phyloP scores from a whole-genome alignment of 495 filamentous ascomycete species.

The Lichina pygmaea region DNA sequence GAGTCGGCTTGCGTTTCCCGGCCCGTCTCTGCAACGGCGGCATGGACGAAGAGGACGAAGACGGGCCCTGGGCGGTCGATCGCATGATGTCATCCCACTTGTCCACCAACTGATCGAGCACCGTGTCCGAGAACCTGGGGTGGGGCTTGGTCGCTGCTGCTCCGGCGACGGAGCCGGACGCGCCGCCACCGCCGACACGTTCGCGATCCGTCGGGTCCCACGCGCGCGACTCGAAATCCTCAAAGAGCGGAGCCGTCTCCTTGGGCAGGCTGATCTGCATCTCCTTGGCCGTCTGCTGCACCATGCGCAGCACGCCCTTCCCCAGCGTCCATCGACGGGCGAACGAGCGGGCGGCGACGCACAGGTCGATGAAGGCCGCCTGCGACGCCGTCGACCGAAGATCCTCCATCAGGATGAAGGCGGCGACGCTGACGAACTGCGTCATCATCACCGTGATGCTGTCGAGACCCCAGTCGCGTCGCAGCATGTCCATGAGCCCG shows the following conservation, averaged over 20 bases:
- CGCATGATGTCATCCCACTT: too few species aligned
- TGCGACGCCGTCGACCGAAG: conserved; percentile 8
- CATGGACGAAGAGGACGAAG: too few species aligned
- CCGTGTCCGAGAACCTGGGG: background rate
- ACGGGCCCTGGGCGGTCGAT: too few species aligned
- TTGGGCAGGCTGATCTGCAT: conserved; percentile 9
- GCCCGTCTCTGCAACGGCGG: too few species aligned
- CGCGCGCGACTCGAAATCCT: conserved; percentile 8
- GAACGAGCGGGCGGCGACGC: conserved; percentile 7
- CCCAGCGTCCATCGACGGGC: conserved; percentile 11
- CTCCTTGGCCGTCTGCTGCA: conserved; percentile 12
- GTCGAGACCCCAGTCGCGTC: conserved; percentile 11
- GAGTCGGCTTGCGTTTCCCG: too few species aligned
- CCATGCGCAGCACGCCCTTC: conserved; percentile 12
- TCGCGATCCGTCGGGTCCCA: conserved; percentile 4
- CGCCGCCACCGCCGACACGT: too few species aligned
- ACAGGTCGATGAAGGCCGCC: conserved; percentile 11
- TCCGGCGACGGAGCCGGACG: too few species aligned
- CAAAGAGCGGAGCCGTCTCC: conserved; percentile 11
- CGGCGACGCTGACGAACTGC: conserved; percentile 11
- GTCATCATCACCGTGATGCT: conserved; percentile 13
- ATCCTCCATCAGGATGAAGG: conserved; percentile 11
- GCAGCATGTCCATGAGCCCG: conserved; percentile 11
- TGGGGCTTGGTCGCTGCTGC: background rate
- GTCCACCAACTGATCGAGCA: too few species aligned